Evolutionary conservation across 768 basidiomycete species (phyloP).

Genomic region (Mycena amicta): DNA sequence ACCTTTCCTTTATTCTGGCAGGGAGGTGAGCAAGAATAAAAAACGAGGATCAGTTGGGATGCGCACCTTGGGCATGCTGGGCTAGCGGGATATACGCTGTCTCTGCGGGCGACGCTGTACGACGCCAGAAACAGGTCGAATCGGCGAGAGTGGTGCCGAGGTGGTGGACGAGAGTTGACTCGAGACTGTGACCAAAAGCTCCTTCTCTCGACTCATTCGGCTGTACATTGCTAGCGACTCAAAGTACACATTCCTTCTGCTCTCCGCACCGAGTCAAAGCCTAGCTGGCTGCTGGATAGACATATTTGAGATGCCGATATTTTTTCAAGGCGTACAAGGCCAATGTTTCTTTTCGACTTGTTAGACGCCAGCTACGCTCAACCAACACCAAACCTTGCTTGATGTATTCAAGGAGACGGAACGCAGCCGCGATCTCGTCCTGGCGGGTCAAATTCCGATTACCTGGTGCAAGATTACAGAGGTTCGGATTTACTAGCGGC

Average conservation of each 20-base stretch:
- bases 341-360: slow-evolving; percentile 63
- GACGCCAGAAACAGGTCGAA: slow-evolving; percentile 14
- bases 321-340: slow-evolving; percentile 82
- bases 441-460: slow-evolving; percentile 66
- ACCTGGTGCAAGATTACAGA: no score
- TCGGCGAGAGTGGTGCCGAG: no score
- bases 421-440: slow-evolving; percentile 74
- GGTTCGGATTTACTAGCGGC: no score
- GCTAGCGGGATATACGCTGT: slow-evolving; percentile 8
- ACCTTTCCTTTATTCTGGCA: slow-evolving; percentile 79
- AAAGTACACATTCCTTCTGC: no score
- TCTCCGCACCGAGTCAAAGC: no score
- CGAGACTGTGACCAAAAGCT: not conserved
- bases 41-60: slow-evolving; percentile 13
- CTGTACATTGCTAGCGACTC: no score
- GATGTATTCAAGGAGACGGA: slow-evolving; percentile 80
- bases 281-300: no score
- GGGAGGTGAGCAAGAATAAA: slow-evolving; percentile 5
- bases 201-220: no score
- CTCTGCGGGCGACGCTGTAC: slow-evolving; percentile 23
- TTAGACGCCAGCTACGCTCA: not conserved
- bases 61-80: slow-evolving; percentile 54
- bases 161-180: slow-evolving; percentile 10
- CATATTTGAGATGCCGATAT: slow-evolving; percentile 76
- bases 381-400: slow-evolving; percentile 67